Percentiles rank a stretch among this genome's conserved stretches.
Conservation (phyloP, 192 early-diverging fungal species). For the Backusella liffmaniae region DNA sequence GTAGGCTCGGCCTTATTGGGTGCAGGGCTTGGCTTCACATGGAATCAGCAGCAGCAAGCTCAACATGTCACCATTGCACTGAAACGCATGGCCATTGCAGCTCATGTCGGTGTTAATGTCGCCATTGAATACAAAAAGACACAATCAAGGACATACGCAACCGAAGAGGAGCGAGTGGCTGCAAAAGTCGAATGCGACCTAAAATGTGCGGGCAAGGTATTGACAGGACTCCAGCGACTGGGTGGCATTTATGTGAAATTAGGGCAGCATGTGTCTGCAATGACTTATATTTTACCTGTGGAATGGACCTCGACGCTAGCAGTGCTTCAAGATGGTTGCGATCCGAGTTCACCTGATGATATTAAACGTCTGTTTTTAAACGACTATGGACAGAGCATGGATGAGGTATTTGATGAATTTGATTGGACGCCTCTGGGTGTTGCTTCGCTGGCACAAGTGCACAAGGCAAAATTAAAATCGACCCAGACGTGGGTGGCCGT, state of each 20-base stretch:
- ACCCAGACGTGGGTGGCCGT: slow-evolving; percentile 81
- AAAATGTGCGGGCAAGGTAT: slow-evolving; percentile 61
- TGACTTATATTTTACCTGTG: slow-evolving; percentile 79
- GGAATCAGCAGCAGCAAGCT: slow-evolving; percentile 25
- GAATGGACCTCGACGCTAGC: slow-evolving; percentile 88
- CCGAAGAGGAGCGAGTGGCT: slow-evolving; percentile 28
- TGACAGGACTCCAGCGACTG: slow-evolving; percentile 58
- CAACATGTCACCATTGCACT: slow-evolving; percentile 35
- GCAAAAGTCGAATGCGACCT: slow-evolving; percentile 57
- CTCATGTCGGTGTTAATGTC: slow-evolving; percentile 37
- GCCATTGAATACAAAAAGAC: slow-evolving; percentile 58
- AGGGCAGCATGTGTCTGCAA: slow-evolving; percentile 78
- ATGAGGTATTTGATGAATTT: slow-evolving; percentile 74
- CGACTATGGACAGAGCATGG: slow-evolving; percentile 68
- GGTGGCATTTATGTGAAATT: slow-evolving; percentile 92
- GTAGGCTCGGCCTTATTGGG: background rate
- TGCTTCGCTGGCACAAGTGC: slow-evolving; percentile 92
- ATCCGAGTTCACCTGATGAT: slow-evolving; percentile 70
- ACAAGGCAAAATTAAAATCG: slow-evolving; percentile 65
- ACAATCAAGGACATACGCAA: slow-evolving; percentile 20
- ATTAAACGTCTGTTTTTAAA: slow-evolving; percentile 63
- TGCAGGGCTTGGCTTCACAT: background rate
- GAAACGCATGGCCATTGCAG: slow-evolving; percentile 39
- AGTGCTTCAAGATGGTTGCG: slow-evolving; percentile 81
- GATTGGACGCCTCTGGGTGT: slow-evolving; percentile 83